Evolutionary conservation across 192 early-diverging fungal species (phyloP).

Genomic region (Gigaspora rosea): DNA sequence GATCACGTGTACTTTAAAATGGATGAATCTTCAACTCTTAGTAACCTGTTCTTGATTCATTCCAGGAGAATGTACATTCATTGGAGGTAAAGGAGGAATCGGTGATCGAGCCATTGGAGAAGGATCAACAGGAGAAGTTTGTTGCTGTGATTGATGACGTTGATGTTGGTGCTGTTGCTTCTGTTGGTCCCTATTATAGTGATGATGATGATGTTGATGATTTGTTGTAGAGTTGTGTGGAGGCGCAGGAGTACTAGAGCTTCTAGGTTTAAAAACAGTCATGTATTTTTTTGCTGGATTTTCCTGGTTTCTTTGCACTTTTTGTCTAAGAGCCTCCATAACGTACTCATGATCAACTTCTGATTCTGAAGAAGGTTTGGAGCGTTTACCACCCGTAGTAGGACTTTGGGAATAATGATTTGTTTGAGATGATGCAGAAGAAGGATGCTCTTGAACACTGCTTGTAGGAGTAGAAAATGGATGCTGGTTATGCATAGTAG

Average conservation of each 20-base stretch:
- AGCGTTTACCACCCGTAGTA: constrained; percentile 21
- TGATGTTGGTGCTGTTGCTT: constrained; percentile 34
- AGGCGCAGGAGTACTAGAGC: constrained; percentile 18
- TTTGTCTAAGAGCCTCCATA: constrained; percentile 48
- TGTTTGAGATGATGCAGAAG: constrained; percentile 15
- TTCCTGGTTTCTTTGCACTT: constrained; percentile 42
- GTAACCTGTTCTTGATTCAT: constrained; percentile 25
- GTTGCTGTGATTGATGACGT: constrained; percentile 15
- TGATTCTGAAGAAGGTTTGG: constrained; percentile 34
- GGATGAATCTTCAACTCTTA: not conserved
- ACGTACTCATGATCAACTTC: constrained; percentile 49
- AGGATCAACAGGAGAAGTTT: constrained; percentile 2
- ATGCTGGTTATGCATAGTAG: constrained; percentile 15
- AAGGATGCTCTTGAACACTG: constrained; percentile 18
- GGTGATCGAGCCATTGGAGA: constrained; percentile 10
- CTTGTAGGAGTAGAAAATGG: constrained; percentile 26
- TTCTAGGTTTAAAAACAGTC: constrained; percentile 30
- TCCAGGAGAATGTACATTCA: constrained; percentile 31
- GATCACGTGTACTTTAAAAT: too few species aligned
- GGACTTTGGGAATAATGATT: constrained; percentile 32
- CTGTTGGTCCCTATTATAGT: constrained; percentile 29
- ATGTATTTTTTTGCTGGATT: constrained; percentile 33
- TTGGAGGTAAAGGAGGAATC: constrained; percentile 25
- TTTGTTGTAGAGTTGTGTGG: constrained; percentile 1
- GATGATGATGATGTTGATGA: constrained; percentile 25